Conservation (phyloP, 2,329 filamentous ascomycete species). For the Teratosphaeria viscida region DNA sequence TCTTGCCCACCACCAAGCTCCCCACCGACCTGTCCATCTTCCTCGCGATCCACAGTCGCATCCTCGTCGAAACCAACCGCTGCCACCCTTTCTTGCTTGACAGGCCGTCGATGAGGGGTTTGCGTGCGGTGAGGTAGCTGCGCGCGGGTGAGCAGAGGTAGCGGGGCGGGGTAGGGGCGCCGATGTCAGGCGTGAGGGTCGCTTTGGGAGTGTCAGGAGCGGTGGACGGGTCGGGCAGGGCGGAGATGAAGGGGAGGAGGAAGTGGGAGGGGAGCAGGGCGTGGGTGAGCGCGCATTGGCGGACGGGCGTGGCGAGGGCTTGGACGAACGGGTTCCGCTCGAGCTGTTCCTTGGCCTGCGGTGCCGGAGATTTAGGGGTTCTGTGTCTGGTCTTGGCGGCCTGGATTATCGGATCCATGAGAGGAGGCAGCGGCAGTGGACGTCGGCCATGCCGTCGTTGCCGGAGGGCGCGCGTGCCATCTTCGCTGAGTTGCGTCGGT, state of each 20-base stretch:
- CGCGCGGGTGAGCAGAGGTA: slow-evolving; percentile 1
- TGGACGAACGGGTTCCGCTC: slow-evolving; percentile 54
- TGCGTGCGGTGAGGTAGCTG: neutral
- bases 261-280: slow-evolving; percentile 49
- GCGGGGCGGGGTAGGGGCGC: neutral
- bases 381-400: slow-evolving; percentile 27
- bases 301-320: slow-evolving; percentile 51
- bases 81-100: slow-evolving; percentile 3
- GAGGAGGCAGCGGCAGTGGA: slow-evolving; percentile 37
- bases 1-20: neutral
- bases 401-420: slow-evolving; percentile 36
- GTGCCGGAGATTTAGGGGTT: slow-evolving; percentile 34
- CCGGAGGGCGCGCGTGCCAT: slow-evolving; percentile 25
- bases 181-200: neutral
- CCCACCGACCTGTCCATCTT: neutral
- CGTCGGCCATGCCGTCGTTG: slow-evolving; percentile 24
- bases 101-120: neutral
- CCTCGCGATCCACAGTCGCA: slow-evolving; percentile 5
- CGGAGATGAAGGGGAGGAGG: slow-evolving; percentile 45
- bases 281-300: slow-evolving; percentile 44
- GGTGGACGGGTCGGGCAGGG: slow-evolving; percentile 34
- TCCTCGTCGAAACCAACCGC: slow-evolving; percentile 4
- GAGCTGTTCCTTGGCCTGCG: slow-evolving; percentile 39
- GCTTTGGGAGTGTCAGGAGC: neutral
- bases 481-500: slow-evolving; percentile 14